These are phyloP conservation scores for Trichocladium uniseriatum DNA, from an alignment of 495 filamentous ascomycete genomes.

Conservation along the genomic window DNA sequence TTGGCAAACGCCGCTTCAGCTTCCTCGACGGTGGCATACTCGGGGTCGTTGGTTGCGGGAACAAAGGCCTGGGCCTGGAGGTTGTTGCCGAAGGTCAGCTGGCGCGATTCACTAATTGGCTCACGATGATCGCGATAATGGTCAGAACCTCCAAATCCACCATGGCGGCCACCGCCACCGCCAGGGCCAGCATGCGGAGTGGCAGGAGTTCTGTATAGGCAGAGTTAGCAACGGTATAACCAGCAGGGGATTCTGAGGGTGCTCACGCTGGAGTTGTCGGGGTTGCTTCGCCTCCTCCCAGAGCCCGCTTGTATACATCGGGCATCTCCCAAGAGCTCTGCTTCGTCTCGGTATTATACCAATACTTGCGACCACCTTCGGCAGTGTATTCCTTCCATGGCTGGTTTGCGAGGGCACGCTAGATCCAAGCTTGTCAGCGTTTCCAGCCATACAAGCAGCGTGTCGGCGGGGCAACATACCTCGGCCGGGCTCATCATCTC, in stretches of 20 bases:
- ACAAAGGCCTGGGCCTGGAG: conserved; percentile 53
- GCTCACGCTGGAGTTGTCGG: conserved; percentile 56
- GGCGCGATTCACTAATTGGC: conserved; percentile 53
- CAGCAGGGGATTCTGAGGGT: conserved; percentile 12
- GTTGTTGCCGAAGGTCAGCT: conserved; percentile 59
- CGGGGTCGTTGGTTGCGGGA: conserved; percentile 61
- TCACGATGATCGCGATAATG: conserved; percentile 32
- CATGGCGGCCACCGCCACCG: conserved; percentile 35
- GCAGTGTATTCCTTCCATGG: conserved; percentile 92
- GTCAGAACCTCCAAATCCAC: conserved; percentile 17
- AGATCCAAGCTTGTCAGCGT: neutral
- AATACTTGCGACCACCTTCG: conserved; percentile 82
- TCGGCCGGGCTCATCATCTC: conserved; percentile 83
- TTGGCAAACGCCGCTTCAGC: conserved; percentile 92
- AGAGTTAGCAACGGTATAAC: conserved; percentile 10
- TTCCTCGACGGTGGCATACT: conserved; percentile 79
- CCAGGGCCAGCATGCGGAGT: conserved; percentile 60
- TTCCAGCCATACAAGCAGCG: neutral
- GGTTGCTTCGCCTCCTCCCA: conserved; percentile 36
- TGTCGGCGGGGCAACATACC: conserved; percentile 40
- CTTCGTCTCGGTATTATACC: conserved; percentile 85
- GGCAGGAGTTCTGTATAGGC: conserved; percentile 37
- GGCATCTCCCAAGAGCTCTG: conserved; percentile 94
- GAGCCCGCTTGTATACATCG: conserved; percentile 66
- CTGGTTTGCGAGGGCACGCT: conserved; percentile 74